phyloP scores from a whole-genome alignment of 495 filamentous ascomycete species.

The Penicillium dipodomyicola region DNA sequence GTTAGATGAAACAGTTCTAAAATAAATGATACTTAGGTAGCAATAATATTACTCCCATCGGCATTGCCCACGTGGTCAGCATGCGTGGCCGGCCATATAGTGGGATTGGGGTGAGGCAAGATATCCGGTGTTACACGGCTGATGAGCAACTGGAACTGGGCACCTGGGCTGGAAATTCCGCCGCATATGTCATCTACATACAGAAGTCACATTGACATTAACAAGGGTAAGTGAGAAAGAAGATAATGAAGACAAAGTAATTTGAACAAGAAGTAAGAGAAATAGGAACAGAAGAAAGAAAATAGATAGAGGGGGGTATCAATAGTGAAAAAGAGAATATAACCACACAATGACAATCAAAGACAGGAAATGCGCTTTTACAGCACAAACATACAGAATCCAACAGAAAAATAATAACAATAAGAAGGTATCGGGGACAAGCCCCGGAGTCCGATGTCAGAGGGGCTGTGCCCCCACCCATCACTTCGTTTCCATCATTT shows the following conservation, averaged over 20 bases:
- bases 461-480: not conserved
- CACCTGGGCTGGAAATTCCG: not conserved
- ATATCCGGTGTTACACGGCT: not conserved
- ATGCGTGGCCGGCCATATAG: not conserved
- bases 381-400: slow-evolving; percentile 2
- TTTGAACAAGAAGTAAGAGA: not conserved
- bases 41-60: not conserved
- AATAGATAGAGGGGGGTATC: slow-evolving; percentile 18
- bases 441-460: slow-evolving; percentile 1
- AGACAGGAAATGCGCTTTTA: slow-evolving; percentile 11
- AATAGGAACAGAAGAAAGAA: slow-evolving; percentile 1
- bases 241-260: not conserved
- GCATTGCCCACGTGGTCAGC: not conserved
- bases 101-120: not conserved
- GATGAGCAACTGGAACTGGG: not conserved
- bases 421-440: slow-evolving; percentile 1
- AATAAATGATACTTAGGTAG: not conserved
- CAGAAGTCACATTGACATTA: not conserved
- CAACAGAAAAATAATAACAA: not conserved
- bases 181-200: not conserved
- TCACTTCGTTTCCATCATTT: slow-evolving; percentile 27
- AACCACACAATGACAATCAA: slow-evolving; percentile 7
- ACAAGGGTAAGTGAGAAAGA: not conserved
- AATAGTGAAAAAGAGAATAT: slow-evolving; percentile 12
- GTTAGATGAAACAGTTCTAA: not conserved